Base-by-base conservation (phyloP, 116 monocot species). In the Iris pallida region DNA sequence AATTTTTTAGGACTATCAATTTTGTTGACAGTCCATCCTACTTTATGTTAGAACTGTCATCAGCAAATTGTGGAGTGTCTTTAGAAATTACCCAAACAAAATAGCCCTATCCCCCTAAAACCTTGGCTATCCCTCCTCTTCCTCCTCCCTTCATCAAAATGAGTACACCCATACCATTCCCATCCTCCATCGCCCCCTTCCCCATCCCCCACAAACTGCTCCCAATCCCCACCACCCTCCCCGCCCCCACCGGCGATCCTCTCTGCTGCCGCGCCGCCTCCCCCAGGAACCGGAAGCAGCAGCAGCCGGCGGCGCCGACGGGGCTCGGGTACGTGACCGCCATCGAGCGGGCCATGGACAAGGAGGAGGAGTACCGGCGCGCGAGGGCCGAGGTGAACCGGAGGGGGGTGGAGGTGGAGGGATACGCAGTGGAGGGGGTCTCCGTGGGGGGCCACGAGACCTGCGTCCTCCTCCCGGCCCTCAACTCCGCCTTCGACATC, bases 371-470 rank as follows among this genome's bases (percentile, higher is more conserved):
- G 83, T 98, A 90, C 81, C 71, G 92, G 47, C 74, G 69, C 67
- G 90, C 97, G 6, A 68, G 97, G 48, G 81, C 87, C 41, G 85
- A 97, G 79, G 97, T 97, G 16, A 79, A 76, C 47, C 79, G 87
- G 40, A 92, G 78, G 75, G 90, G 92, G 9, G 79, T 90, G 11
- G 97, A 92, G 8, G 73, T 90, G 16, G 97, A 92, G 61, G 97
- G 97, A 5, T 90, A 87, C 68, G 20, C 59, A 10, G 57, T 98
- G 19, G 97, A 98, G 72, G 97, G 97, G 45, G 16, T 85, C 42
- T 98, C 97, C 0, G 76, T 98, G 4, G 92, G 92, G 3, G 97
- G 97, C 4, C 86, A 90, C 52, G 93, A 98, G 83, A 98, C 97
- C 0, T 98, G 90, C 67, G 82, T 98, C 8, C 13, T 92, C 9